phyloP scores from a whole-genome alignment of 2,329 filamentous ascomycete species.

The Calonectria honghensis region DNA sequence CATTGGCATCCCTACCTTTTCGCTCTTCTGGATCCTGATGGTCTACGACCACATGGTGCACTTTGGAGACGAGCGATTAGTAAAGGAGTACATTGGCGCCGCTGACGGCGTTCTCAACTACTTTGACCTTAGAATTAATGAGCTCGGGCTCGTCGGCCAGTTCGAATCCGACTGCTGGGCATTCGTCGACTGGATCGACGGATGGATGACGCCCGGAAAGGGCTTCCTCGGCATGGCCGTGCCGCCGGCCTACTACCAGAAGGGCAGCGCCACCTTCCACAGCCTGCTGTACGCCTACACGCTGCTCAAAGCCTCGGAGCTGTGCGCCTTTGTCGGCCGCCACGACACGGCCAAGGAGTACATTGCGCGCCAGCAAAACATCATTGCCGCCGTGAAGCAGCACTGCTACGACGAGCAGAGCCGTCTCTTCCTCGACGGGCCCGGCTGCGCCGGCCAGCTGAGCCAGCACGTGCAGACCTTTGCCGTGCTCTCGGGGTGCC shows the following conservation, averaged over 20 bases:
- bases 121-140: slow-evolving; percentile 21
- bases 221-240: slow-evolving; percentile 34
- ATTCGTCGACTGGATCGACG: slow-evolving; percentile 35
- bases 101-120: slow-evolving; percentile 35
- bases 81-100: slow-evolving; percentile 35
- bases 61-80: slow-evolving; percentile 35
- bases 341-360: slow-evolving; percentile 33
- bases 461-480: slow-evolving; percentile 39
- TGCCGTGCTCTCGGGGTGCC: slow-evolving; percentile 21
- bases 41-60: slow-evolving; percentile 40
- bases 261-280: slow-evolving; percentile 31
- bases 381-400: slow-evolving; percentile 21
- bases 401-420: slow-evolving; percentile 29
- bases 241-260: slow-evolving; percentile 26
- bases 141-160: slow-evolving; percentile 33
- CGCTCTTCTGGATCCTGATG: slow-evolving; percentile 38
- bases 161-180: slow-evolving; percentile 37
- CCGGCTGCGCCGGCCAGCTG: slow-evolving; percentile 3
- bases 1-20: slow-evolving; percentile 38
- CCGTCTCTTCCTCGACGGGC: slow-evolving; percentile 30
- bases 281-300: slow-evolving; percentile 38
- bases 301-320: slow-evolving; percentile 28
- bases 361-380: slow-evolving; percentile 21
- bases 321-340: slow-evolving; percentile 28
- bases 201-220: slow-evolving; percentile 28